Base-by-base conservation (phyloP, 2,329 filamentous ascomycete genomes). In the Trichophyton verrucosum region DNA sequence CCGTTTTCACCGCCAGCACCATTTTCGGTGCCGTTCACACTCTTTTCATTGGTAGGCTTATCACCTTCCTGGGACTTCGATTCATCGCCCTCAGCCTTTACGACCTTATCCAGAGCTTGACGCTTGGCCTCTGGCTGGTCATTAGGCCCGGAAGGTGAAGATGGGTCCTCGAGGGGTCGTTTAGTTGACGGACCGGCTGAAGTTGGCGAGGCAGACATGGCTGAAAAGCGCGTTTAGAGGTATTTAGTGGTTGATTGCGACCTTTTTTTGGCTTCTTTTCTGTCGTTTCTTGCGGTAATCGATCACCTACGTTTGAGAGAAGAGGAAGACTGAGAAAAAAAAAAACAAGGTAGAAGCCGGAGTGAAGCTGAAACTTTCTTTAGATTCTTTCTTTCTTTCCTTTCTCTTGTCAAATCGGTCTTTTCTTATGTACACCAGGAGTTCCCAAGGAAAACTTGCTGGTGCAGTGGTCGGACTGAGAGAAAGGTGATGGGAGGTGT, bases 61-160 rank as follows among this genome's bases (percentile, higher is more conserved):
- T 83, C 82, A 46, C 75, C 74, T 57, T 55, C 63, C 5, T 49
- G 61, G 76, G 62, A 77, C 70, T 68, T 76, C 76, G 57, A 66
- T 24, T 63, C 58, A 17, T 60, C 57, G 36, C 64, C 61, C 77
- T 80, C 85, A 60, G 83, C 86, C 74, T 88, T 90, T 68, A 88
- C 81, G 67, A 91, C 81, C 80, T 97, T 99, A 77, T 97, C 92
- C 64, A 99, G 84, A 44, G 94, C 94, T 57, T 90, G 94, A 67
- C 94, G 89, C 80, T 99, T 99, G 64, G 94, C 94, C 68, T 99
- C 94, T 60, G 95, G 94, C 73, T 96, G 91, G 70, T 97, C 94
- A 72, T 84, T 90, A 44, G 88, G 87, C 64, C 88, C 88, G 36
- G 91, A 95, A 40, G 94, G 94, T 8, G 94, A 99, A 17, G 94